Base-by-base conservation (phyloP, 176 grass and related monocot genomes). In the Eragrostis curvula region DNA sequence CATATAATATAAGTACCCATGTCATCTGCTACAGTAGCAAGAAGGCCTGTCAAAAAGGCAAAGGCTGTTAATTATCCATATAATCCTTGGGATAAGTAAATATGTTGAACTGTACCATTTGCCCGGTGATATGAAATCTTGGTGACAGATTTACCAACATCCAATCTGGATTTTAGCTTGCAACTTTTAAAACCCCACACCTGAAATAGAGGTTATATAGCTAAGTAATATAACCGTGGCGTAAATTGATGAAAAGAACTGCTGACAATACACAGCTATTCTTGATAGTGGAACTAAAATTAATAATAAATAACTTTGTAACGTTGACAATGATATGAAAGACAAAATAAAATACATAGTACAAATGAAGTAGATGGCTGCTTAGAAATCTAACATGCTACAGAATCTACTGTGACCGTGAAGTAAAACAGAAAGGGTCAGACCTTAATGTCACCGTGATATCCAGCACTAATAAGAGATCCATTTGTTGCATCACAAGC, bases 391-490 rank as follows among this genome's bases (percentile, higher is more conserved):
- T 20, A 66, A 39, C 32, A 85, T 36, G n/a, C 27, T 59, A 39
- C 60, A 81, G 12, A 67, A 66, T 74, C 1, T 46, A 66, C 12
- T 65, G 39, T 6, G 45, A 47, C 49, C 45, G 1, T 49, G 39
- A 47, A 69, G 57, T 17, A 29, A 28, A 81, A 66, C 48, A 85
- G 9, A 80, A 18, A 39, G 41, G 47, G 27, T 53, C 64, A 55
- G 75, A 98, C 96, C 96, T 98, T 98, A 74, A 98, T 85, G 85
- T 96, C 93, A 79, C 93, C 96, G 72, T 80, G 89, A 43, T 98
- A 96, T 79, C 89, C 96, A 77, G 91, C 88, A 80, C 90, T 98
- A 79, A 98, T 98, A 75, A 98, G 66, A 77, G 81, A 86, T 15
- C 82, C 83, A 64, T 98, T 98, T 84, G 87, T 96, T 79, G 96